These are phyloP conservation scores for Coemansia sp. DNA, from an alignment of 192 early-diverging fungal species.

Conservation along the genomic window DNA sequence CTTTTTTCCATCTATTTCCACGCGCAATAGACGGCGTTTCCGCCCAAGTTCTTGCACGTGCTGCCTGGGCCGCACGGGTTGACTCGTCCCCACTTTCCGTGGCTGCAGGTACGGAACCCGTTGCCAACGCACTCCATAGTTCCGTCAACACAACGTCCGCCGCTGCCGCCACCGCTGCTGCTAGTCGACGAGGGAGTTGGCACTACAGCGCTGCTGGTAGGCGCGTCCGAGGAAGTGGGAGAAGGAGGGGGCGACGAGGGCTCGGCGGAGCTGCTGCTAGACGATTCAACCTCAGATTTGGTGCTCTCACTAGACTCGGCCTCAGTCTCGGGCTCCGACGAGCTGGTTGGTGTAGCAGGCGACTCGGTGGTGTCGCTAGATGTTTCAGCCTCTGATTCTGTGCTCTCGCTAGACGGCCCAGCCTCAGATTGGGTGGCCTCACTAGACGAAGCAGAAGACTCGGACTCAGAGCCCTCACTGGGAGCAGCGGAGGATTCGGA, in stretches of 20 bases:
- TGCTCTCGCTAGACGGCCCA: too few species aligned
- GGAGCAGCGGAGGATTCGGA: neutral
- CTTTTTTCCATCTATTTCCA: slow-evolving; percentile 5
- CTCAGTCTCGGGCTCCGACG: neutral
- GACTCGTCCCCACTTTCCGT: neutral
- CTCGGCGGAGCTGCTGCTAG: neutral
- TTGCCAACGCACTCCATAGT: neutral
- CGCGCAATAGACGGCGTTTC: slow-evolving; percentile 13
- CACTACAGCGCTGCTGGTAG: slow-evolving; percentile 4
- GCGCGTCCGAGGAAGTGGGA: neutral
- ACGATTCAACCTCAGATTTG: neutral
- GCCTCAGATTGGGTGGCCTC: neutral
- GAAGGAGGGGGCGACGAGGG: neutral
- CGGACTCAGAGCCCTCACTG: neutral
- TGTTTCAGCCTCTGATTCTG: neutral
- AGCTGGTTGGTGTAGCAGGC: neutral
- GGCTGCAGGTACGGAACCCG: slow-evolving; percentile 1
- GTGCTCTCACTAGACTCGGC: neutral
- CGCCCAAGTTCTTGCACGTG: slow-evolving; percentile 4
- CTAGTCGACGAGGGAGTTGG: neutral
- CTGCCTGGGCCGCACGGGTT: slow-evolving; percentile 4
- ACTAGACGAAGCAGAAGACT: neutral
- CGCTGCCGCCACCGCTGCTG: neutral
- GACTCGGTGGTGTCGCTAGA: neutral
- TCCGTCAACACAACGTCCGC: neutral